Evolutionary conservation across 192 early-diverging fungal genomes (phyloP), one percentile per base, ranked within the genome.

Genomic region (Backusella morwellensis): DNA sequence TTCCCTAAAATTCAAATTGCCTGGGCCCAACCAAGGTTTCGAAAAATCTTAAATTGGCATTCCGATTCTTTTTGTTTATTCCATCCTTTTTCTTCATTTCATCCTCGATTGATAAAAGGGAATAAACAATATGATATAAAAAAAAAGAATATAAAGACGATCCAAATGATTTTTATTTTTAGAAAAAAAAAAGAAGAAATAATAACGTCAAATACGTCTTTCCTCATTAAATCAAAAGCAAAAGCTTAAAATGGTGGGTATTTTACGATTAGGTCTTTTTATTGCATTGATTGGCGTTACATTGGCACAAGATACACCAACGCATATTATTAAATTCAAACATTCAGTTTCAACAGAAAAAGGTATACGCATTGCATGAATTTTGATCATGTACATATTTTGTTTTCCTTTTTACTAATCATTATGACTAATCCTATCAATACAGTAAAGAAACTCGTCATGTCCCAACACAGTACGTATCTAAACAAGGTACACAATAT

Each of bases 311-410:
- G 56, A 63, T 26, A 29, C 47, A 8, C 76, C 77, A 15, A 82
- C 80, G 32, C 80, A 82, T 50, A 78, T 82, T 34, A 82, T 82
- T 35, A 82, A 78, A 54, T 78, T 82, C 38, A 82, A 78, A 68
- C 35, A 67, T 29, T 17, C 40, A 19, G 69, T 70, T 21, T 71
- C 77, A 32, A 26, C 34, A 7, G 44, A 68, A 1, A 21, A n/a
- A 38, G 73, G 80, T 82, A 75, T 68, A 17, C 19, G 17, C 3
- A 3, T 50, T 50, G 47, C 47, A 50, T 50, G 47, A 50, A n/a
- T 50, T 19, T 50, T 50, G 3, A 6, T n/a, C n/a, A 50, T 50
- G 11, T 19, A 42, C 19, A 21, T 52, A 40, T 21, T 38, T 38
- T 38, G 6, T 38, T 38, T 38, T 38, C 7, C 7, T 40, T 11